These are phyloP conservation scores for Cerioporus squamosus DNA, from an alignment of 1,284 basidiomycete genomes.

Conservation along the genomic window DNA sequence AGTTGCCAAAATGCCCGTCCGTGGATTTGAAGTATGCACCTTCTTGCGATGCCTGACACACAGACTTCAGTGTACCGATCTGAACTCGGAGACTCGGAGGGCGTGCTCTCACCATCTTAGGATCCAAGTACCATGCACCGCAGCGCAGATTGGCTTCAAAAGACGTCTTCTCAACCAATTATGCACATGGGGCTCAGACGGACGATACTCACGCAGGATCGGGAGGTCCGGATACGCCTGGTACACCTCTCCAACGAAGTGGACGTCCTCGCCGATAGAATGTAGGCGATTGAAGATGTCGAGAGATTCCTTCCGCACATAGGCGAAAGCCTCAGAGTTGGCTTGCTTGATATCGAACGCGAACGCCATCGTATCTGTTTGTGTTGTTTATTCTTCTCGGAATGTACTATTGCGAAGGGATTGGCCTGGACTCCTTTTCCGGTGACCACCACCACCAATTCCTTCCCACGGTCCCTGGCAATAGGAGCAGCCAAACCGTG, in stretches of 20 bases:
- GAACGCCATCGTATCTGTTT: background rate
- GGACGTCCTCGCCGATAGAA: constrained; percentile 79
- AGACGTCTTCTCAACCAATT: background rate
- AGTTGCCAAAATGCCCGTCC: constrained; percentile 89
- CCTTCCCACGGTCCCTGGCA: no score
- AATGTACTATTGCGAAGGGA: background rate
- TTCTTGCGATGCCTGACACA: constrained; percentile 23
- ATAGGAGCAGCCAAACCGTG: no score
- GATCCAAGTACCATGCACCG: constrained; percentile 93
- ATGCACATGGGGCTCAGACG: background rate
- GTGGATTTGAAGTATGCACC: constrained; percentile 96
- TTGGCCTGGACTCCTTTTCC: no score
- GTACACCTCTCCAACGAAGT: constrained; percentile 68
- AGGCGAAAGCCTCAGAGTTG: constrained; percentile 40
- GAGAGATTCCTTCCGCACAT: constrained; percentile 67
- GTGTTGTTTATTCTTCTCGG: no score
- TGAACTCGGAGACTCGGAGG: background rate
- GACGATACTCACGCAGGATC: constrained; percentile 58
- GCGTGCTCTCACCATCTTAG: constrained; percentile 52
- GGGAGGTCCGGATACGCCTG: constrained; percentile 61
- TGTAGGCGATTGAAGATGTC: constrained; percentile 88
- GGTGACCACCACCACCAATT: no score
- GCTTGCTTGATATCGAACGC: constrained; percentile 10
- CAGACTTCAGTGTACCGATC: constrained; percentile 1
- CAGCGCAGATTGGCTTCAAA: constrained; percentile 86